A percentile compares a stretch with the other conserved stretches of the same genome.
Evolutionary conservation across 306 rosid species (phyloP).

Genomic region (Comarum palustre): DNA sequence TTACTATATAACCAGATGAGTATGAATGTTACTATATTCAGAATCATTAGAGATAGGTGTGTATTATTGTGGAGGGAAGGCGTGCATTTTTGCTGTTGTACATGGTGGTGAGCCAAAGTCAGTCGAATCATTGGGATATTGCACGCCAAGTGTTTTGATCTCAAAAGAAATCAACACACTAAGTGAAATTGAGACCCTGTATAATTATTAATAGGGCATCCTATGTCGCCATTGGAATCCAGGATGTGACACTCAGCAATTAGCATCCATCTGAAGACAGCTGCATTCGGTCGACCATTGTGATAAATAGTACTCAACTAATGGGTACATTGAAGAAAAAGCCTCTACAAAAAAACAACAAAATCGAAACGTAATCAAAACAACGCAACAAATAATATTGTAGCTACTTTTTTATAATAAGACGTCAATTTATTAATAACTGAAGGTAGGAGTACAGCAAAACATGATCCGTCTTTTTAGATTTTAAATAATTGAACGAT

Average conservation of each 20-base stretch:
- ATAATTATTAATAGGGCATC: neutral
- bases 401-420: too few species aligned
- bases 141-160: conserved; percentile 15
- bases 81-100: conserved; percentile 8
- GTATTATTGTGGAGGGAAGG: neutral
- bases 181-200: neutral
- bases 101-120: neutral
- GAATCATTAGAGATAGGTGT: neutral
- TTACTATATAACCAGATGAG: neutral
- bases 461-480: too few species aligned
- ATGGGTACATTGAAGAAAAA: too few species aligned
- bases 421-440: too few species aligned
- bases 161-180: neutral
- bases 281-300: neutral
- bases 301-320: neutral
- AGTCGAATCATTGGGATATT: conserved; percentile 1
- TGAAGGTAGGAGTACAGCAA: too few species aligned
- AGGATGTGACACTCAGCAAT: conserved; percentile 2
- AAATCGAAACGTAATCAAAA: too few species aligned
- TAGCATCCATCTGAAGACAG: neutral
- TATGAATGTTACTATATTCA: neutral
- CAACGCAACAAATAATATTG: too few species aligned
- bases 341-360: too few species aligned
- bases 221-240: neutral
- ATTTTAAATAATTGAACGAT: too few species aligned